Conservation (phyloP, 169 alveolate species). For the Eimeria falciformis region DNA sequence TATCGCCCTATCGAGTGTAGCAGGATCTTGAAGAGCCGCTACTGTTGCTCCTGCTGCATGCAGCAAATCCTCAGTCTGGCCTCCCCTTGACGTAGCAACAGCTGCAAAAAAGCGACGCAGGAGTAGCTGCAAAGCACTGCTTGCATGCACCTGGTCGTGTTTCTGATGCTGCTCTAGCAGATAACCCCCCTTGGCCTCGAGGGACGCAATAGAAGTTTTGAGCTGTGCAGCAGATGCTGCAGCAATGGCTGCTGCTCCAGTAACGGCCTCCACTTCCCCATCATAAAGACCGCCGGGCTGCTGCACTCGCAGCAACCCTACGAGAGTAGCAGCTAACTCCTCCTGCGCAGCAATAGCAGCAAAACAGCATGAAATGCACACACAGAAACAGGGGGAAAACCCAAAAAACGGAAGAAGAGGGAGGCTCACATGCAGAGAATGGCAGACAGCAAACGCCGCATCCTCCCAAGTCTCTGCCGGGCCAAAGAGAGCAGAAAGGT, state of each 20-base stretch:
- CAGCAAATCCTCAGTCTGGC: neutral
- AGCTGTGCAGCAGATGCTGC: neutral
- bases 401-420: neutral
- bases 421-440: neutral
- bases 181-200: neutral
- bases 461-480: neutral
- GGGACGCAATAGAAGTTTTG: neutral
- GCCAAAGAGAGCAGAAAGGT: neutral
- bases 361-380: neutral
- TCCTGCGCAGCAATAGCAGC: slow-evolving; percentile 11
- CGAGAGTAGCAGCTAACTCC: neutral
- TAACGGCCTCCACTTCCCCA: slow-evolving; percentile 21
- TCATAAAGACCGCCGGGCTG: neutral
- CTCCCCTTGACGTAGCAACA: neutral
- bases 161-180: neutral
- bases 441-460: neutral
- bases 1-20: neutral
- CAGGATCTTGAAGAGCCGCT: neutral
- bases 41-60: neutral
- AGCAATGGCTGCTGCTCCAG: neutral
- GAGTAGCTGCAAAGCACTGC: neutral
- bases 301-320: neutral
- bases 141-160: neutral
- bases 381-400: neutral
- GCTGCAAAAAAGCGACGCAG: slow-evolving; percentile 1